phyloP scores from a whole-genome alignment of 2,329 filamentous ascomycete species.

The Ophiostoma sp. region DNA sequence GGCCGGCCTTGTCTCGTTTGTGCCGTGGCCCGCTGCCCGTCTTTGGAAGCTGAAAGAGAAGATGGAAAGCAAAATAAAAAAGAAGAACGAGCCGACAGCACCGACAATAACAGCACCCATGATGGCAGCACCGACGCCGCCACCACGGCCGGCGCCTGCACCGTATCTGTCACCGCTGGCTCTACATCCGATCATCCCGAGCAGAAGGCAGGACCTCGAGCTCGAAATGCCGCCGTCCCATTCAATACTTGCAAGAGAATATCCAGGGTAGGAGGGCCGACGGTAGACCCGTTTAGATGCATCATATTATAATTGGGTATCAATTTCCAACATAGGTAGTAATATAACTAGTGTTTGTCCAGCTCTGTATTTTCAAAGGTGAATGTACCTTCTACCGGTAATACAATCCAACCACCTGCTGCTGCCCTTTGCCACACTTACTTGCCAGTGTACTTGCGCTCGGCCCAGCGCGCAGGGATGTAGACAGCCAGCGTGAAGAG shows the following conservation, averaged over 20 bases:
- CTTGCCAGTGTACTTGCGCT: constrained; percentile 43
- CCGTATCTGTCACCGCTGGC: background rate
- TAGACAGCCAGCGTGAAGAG: constrained; percentile 45
- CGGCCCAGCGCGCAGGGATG: constrained; percentile 44
- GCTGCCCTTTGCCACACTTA: constrained; percentile 26
- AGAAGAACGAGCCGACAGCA: background rate
- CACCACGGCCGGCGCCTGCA: background rate
- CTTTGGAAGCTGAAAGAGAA: background rate
- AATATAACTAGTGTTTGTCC: constrained; percentile 8
- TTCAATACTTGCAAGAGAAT: background rate
- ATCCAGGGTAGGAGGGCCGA: background rate
- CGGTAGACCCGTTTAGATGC: background rate
- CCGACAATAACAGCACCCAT: background rate
- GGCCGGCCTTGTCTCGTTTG: background rate
- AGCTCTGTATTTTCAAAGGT: background rate
- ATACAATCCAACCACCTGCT: background rate
- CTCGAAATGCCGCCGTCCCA: background rate
- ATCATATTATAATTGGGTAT: background rate
- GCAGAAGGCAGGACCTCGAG: background rate
- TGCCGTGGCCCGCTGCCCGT: background rate
- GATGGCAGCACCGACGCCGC: background rate
- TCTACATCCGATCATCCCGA: background rate
- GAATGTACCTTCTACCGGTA: background rate
- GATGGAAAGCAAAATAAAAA: no score
- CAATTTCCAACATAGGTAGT: background rate